Evolutionary conservation across 306 rosid species (phyloP), one percentile per base, ranked within the genome.

Genomic region (Dryas octopetala): DNA sequence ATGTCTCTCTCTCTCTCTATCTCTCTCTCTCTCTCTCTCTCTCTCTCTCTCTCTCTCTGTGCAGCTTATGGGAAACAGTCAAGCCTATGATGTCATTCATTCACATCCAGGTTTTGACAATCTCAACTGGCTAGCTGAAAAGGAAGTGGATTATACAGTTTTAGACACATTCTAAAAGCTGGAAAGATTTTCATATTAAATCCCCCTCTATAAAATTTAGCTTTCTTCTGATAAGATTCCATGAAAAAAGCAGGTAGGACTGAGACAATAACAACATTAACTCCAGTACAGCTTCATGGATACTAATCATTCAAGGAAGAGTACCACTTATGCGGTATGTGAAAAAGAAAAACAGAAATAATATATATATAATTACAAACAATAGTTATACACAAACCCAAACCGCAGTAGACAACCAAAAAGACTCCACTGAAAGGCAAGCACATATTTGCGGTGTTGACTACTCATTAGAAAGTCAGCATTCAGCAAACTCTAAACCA

Each of bases 41-140:
- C 38, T 32, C 38, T 32, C 38, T 32, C 38, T 32, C 38, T 32
- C 38, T 32, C 38, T 32, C 76, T 48, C 62, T 69, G 48, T 74
- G 17, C 51, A 49, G 58, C 16, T 38, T 32, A 51, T 50, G 73
- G 17, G 66, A 38, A 17, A n/a, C 16, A 53, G 55, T 74, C 41
- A 14, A 14, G 51, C 23, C 14, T 6, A 13, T 26, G 61, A 67
- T 67, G 58, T 13, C 67, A 61, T 71, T 75, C 79, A 54, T 73
- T 50, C 65, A 49, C 48, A 70, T 71, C 17, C 49, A 40, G 40
- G 61, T 11, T 45, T 67, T 74, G 66, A 46, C 40, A 63, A 75
- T 48, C 73, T 83, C 76, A 76, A 60, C 2, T 67, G 49, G 76
- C 84, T 70, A 79, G 51, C 79, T 68, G 70, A 4, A 44, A 55